These are phyloP conservation scores for Talaromyces pinophilus DNA, from an alignment of 2,329 filamentous ascomycete species.

Conservation along the genomic window DNA sequence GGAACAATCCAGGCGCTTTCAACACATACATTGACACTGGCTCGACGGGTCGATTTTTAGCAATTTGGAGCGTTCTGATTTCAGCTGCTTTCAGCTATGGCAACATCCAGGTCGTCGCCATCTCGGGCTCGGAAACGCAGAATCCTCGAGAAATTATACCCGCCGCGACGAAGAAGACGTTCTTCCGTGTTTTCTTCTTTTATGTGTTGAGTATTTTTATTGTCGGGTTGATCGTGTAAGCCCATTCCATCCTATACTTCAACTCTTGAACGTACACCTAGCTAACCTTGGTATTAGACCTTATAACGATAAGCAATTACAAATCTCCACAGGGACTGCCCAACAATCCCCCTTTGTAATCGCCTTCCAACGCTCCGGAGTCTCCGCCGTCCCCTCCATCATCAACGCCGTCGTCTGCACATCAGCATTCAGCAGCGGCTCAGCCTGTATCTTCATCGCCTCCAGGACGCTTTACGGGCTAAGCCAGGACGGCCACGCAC, in stretches of 20 bases:
- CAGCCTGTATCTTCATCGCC: conserved; percentile 73
- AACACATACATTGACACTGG: conserved; percentile 50
- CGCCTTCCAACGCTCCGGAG: conserved; percentile 57
- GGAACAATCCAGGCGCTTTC: conserved; percentile 51
- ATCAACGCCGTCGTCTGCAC: conserved; percentile 78
- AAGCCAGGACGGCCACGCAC: conserved; percentile 64
- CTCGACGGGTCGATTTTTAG: conserved; percentile 52
- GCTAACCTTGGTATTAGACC: background rate
- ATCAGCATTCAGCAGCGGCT: conserved; percentile 75
- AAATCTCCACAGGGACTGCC: conserved; percentile 20
- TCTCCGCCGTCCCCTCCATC: conserved; percentile 64
- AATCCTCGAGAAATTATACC: conserved; percentile 56
- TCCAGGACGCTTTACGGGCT: conserved; percentile 68
- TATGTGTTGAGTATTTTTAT: conserved; percentile 46
- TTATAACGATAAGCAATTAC: conserved; percentile 15
- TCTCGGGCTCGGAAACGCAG: conserved; percentile 19
- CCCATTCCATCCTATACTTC: background rate
- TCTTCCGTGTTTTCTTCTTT: conserved; percentile 64
- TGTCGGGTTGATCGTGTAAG: conserved; percentile 20
- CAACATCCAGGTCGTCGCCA: conserved; percentile 20
- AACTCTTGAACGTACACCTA: background rate
- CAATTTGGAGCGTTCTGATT: conserved; percentile 53
- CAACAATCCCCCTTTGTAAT: conserved; percentile 41
- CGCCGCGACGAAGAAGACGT: conserved; percentile 58
- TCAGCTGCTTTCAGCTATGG: conserved; percentile 48